phyloP scores from a whole-genome alignment of 2,329 filamentous ascomycete species.

The Fusarium napiforme region DNA sequence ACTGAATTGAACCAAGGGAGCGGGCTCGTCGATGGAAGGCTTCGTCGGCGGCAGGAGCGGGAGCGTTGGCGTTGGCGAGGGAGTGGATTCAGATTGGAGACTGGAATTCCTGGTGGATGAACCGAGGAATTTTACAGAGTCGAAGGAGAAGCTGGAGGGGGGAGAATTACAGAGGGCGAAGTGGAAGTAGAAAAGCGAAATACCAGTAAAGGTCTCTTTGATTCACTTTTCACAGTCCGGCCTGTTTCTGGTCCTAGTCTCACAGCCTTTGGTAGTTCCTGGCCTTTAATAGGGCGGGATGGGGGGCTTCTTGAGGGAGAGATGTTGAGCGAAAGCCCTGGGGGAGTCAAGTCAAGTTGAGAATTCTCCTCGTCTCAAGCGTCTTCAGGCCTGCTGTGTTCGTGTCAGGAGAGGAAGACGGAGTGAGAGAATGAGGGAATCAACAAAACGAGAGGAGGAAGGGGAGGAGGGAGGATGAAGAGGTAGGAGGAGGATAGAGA shows the following conservation, averaged over 20 bases:
- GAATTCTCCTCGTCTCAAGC: conserved; percentile 52
- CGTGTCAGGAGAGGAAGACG: conserved; percentile 61
- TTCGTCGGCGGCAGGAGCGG: conserved; percentile 32
- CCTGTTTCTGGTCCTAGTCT: conserved; percentile 41
- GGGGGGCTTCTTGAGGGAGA: conserved; percentile 12
- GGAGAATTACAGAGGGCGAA: conserved; percentile 34
- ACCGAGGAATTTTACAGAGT: conserved; percentile 55
- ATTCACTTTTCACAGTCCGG: conserved; percentile 46
- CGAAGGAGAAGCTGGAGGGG: conserved; percentile 36
- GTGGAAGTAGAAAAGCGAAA: conserved; percentile 47
- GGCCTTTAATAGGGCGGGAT: conserved; percentile 45
- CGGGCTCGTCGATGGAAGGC: conserved; percentile 42
- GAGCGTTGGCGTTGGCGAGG: conserved; percentile 25
- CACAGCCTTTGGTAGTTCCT: conserved; percentile 44
- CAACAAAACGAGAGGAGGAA: conserved; percentile 57
- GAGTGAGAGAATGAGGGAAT: conserved; percentile 62
- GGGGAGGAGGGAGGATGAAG: conserved; percentile 57
- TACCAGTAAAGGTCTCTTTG: conserved; percentile 55
- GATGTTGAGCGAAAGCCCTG: conserved; percentile 16
- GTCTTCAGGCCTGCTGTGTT: conserved; percentile 50
- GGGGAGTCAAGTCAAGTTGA: conserved; percentile 23
- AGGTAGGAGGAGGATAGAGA: conserved; percentile 64
- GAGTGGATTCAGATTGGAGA: conserved; percentile 34
- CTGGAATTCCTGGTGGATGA: conserved; percentile 56
- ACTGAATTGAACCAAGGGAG: conserved; percentile 43